Percentiles rank a stretch among this genome's conserved stretches.
These are phyloP conservation scores for Eucalyptus cloeziana DNA, from an alignment of 345 rosid species.

Conservation along the genomic window DNA sequence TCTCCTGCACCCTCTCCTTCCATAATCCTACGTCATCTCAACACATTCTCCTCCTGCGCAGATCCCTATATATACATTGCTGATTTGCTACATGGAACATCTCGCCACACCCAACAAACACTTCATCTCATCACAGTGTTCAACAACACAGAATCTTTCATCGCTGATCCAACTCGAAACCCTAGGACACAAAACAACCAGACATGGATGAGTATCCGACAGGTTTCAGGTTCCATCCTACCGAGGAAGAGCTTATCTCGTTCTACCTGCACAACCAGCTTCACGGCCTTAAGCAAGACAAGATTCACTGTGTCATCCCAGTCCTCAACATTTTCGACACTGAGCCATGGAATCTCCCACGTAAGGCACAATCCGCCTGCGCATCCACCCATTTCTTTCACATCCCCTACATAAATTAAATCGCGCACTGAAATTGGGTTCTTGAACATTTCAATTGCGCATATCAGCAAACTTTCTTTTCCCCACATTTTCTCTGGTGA, in stretches of 20 bases:
- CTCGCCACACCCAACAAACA: background rate
- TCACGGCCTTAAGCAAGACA: constrained; percentile 25
- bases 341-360: constrained; percentile 70
- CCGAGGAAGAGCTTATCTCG: constrained; percentile 72
- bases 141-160: constrained; percentile 7
- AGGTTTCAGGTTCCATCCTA: constrained; percentile 78
- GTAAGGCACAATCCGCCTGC: constrained; percentile 6
- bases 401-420: background rate
- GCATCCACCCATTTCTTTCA: background rate
- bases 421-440: background rate
- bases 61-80: background rate
- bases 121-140: background rate
- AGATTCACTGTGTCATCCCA: constrained; percentile 50
- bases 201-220: background rate
- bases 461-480: background rate
- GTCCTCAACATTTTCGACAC: constrained; percentile 32
- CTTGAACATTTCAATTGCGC: background rate
- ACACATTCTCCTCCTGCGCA: background rate
- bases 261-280: constrained; percentile 68
- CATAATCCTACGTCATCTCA: background rate
- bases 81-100: background rate
- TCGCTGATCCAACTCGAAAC: background rate
- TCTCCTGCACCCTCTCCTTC: background rate
- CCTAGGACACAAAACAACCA: background rate
- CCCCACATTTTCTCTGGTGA: background rate